phyloP scores from a whole-genome alignment of 2,329 filamentous ascomycete species.

The Aspergillus aculeatus region DNA sequence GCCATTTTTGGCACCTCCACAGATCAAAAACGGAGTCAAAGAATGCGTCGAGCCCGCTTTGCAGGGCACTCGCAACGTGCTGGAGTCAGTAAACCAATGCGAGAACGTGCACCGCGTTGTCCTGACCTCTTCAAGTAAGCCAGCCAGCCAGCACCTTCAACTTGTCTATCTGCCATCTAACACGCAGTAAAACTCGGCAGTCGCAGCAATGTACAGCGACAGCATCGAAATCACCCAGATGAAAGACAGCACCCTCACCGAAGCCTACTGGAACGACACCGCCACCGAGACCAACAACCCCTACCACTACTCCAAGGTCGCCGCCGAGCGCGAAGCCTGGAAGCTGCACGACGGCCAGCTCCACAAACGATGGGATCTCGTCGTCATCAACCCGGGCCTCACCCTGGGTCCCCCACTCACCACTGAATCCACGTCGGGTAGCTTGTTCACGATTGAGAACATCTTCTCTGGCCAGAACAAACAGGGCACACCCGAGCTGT shows the following conservation, averaged over 20 bases:
- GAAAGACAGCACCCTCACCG: conserved; percentile 20
- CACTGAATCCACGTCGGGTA: conserved; percentile 23
- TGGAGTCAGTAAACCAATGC: conserved; percentile 23
- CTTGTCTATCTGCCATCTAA: too few relatives aligned
- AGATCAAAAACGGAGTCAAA: conserved; percentile 25
- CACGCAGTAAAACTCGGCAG: neutral
- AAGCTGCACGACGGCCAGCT: conserved; percentile 12
- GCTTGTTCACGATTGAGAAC: conserved; percentile 27
- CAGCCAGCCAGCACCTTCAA: neutral
- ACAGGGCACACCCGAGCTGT: conserved; percentile 27
- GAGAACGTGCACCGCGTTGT: conserved; percentile 27
- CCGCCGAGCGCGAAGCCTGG: conserved; percentile 31
- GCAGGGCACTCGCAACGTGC: conserved; percentile 26
- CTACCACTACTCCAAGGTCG: conserved; percentile 29
- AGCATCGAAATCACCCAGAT: conserved; percentile 23
- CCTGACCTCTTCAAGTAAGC: conserved; percentile 22
- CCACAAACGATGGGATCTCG: conserved; percentile 28
- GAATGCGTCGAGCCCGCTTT: conserved; percentile 30
- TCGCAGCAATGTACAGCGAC: conserved; percentile 28
- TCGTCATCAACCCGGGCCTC: conserved; percentile 27
- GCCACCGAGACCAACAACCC: conserved; percentile 26
- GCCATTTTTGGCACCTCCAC: conserved; percentile 30
- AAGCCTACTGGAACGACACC: conserved; percentile 25
- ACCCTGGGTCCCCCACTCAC: conserved; percentile 26
- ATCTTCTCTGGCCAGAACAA: conserved; percentile 24